A percentile compares a stretch with the other conserved stretches of the same genome.
Conservation (phyloP, 345 rosid genomes). For the Physaria fendleri region DNA sequence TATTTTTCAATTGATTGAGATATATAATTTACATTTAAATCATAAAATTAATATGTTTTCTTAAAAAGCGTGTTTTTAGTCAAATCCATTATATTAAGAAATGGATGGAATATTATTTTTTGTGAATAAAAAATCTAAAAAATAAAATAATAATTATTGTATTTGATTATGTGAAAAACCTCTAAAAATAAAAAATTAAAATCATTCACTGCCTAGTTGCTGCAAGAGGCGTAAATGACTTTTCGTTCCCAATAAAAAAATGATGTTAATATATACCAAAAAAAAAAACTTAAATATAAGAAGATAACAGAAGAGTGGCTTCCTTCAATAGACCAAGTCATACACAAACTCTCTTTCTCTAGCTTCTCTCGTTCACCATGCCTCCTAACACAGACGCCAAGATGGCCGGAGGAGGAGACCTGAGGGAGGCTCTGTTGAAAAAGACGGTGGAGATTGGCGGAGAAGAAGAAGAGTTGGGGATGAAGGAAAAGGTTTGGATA, state of each 20-base stretch:
- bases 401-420: slow-evolving; percentile 32
- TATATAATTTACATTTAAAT: too few species aligned
- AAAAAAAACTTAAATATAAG: not conserved
- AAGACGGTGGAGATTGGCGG: slow-evolving; percentile 3
- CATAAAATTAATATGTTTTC: too few species aligned
- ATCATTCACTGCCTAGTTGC: not conserved
- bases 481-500: slow-evolving; percentile 46
- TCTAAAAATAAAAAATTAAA: too few species aligned
- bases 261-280: too few species aligned
- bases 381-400: not conserved
- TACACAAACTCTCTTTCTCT: not conserved
- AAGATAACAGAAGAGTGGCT: not conserved
- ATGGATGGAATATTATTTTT: too few species aligned
- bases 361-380: not conserved
- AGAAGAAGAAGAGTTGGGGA: slow-evolving; percentile 18
- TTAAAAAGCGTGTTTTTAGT: too few species aligned
- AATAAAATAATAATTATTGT: not conserved
- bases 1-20: too few species aligned
- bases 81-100: too few species aligned
- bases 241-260: not conserved
- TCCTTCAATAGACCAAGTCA: not conserved
- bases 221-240: slow-evolving; percentile 18
- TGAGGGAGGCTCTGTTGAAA: slow-evolving; percentile 31
- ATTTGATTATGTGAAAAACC: too few species aligned
- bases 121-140: too few species aligned